Evolutionary conservation across 768 basidiomycete genomes (phyloP), one percentile per base, ranked within the genome.

Genomic region (Cubamyces lactineus): DNA sequence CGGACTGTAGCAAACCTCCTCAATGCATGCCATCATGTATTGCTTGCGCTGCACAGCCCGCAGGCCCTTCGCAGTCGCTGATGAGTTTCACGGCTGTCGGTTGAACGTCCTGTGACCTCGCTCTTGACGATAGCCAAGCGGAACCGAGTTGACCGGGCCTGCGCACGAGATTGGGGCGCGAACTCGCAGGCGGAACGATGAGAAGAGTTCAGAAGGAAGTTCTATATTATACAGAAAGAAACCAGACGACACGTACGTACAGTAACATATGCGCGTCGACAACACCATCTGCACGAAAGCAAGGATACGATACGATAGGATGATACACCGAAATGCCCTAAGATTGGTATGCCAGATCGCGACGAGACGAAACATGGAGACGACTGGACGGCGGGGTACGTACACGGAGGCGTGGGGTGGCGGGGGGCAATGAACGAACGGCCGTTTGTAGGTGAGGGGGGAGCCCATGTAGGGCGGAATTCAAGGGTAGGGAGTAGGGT

Each of bases 261-360:
- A 34, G 34, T 34, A 34, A 34, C 34, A 34, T 9, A 34, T 39
- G 34, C 2, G 57, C 39, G 57, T 34, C 49, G 57, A 59, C 42
- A 59, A 51, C 57, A 59, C 57, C 57, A 43, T 43, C 57, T 53
- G 52, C 46, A n/a, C 59, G 38, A 40, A 39, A 47, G 59, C 59
- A 53, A 59, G 42, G 51, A 60, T 47, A 53, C 51, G 45, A 55
- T 49, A 38, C 21, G 40, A 54, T 54, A 34, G 53, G 30, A 39
- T 53, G 45, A 48, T 59, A 59, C 60, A 61, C 39, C 53, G 61
- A 53, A 38, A 51, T 59, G 49, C 57, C 57, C 57, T 51, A 38
- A 34, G 41, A 59, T 23, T 45, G 49, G 57, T 59, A 59, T 59
- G 57, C 57, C 41, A 52, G 49, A 43, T 45, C 49, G 57, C 23